Evolutionary conservation across 768 basidiomycete genomes (phyloP), one percentile per base, ranked within the genome.

Genomic region (Hericium erinaceus): DNA sequence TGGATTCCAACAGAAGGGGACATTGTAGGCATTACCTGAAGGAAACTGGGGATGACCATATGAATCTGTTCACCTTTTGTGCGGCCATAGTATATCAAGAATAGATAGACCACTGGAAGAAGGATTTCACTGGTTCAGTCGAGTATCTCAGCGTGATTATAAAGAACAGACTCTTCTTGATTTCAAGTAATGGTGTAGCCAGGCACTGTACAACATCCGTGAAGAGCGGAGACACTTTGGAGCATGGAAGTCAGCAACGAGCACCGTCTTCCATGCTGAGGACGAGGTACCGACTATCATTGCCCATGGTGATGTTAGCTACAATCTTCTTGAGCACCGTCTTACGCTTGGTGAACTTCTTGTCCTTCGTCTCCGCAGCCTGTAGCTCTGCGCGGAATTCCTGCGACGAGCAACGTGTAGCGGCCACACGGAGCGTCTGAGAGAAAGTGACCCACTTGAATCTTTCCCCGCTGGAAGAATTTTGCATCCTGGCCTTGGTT

Each of bases 281-380:
- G 39, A 39, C 18, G 41, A 26, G 53, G 56, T 69, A 83, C 93
- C 74, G 69, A 97, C 95, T 95, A 73, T 98, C 95, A 68, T 94
- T 97, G 48, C 97, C 97, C 95, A 99, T 98, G 3, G 97, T 99
- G 71, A 98, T 98, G 72, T 98, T 98, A 44, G 97, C 97, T 12
- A 98, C 93, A 59, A 98, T 88, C 77, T 95, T 95, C 81, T 99
- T 98, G 65, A 98, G 73, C 18, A 92, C 88, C 0, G 84, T 94
- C 80, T 94, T 98, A 65, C 94, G 82, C 73, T 95, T 95, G 64
- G 83, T 75, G 63, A 82, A 98, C 66, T 94, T 95, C 80, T 98
- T 99, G 79, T 99, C 97, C 74, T 97, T 97, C 61, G 87, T 78
- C 69, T 93, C 92, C 9, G 91, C 89, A 50, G 90, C 89, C 70